A percentile compares a stretch with the other conserved stretches of the same genome.
phyloP scores from a whole-genome alignment of 1,284 basidiomycete species.

The Ustilago trichophora region DNA sequence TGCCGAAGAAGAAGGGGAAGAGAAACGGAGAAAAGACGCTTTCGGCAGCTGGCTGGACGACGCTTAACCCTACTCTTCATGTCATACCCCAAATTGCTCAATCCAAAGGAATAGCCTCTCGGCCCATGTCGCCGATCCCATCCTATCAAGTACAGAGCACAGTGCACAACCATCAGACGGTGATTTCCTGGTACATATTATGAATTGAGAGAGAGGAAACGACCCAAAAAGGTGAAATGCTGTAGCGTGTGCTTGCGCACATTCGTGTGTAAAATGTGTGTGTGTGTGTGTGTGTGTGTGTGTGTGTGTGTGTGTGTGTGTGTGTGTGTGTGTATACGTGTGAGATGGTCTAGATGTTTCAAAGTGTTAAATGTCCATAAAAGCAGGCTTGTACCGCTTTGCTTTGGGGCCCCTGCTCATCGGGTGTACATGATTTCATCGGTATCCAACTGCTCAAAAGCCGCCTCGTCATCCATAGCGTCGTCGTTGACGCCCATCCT shows the following conservation, averaged over 20 bases:
- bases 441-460: slow-evolving; percentile 12
- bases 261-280: background rate
- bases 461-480: slow-evolving; percentile 28
- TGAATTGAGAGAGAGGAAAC: background rate
- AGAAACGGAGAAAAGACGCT: slow-evolving; percentile 15
- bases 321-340: background rate
- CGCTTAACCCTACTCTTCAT: background rate
- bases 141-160: too few relatives aligned
- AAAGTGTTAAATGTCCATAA: background rate
- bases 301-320: slow-evolving; percentile 1
- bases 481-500: slow-evolving; percentile 52
- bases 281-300: too few relatives aligned
- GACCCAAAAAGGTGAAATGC: too few relatives aligned
- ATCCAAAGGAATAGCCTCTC: too few relatives aligned
- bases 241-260: background rate
- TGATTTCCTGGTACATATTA: background rate
- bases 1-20: slow-evolving; percentile 12
- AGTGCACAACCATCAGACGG: too few relatives aligned
- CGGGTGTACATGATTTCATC: slow-evolving; percentile 33
- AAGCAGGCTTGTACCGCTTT: too few relatives aligned
- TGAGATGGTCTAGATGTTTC: too few relatives aligned
- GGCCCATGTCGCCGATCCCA: too few relatives aligned
- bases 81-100: too few relatives aligned
- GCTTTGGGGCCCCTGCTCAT: background rate
- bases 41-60: slow-evolving; percentile 27